Evolutionary conservation across 2,329 filamentous ascomycete genomes (phyloP).

Genomic region (Colletotrichum euphorbiae): DNA sequence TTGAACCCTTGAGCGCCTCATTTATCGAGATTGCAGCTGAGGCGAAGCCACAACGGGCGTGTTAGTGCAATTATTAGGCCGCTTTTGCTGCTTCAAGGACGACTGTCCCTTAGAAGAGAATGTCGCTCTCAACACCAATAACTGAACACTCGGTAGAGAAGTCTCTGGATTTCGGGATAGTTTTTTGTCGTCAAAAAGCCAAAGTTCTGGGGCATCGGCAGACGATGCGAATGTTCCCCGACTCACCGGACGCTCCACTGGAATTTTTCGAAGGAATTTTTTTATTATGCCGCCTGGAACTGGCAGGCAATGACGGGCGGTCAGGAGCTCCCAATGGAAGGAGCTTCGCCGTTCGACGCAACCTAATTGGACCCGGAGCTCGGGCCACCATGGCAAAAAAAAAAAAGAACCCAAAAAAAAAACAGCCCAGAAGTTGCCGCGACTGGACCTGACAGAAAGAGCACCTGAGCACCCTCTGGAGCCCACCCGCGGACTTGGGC

Average conservation of each 20-base stretch:
- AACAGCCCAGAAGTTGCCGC: conserved; percentile 21
- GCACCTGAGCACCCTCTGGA: background rate
- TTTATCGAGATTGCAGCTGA: conserved; percentile 13
- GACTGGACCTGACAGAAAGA: too few species aligned
- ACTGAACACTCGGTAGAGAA: too few species aligned
- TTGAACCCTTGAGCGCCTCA: background rate
- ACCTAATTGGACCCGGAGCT: conserved; percentile 35
- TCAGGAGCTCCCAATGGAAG: conserved; percentile 21
- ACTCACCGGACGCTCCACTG: conserved; percentile 32
- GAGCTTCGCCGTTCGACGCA: conserved; percentile 20
- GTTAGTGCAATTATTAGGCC: conserved; percentile 6
- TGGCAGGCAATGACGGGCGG: conserved; percentile 15
- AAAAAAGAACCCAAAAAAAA: conserved; percentile 6
- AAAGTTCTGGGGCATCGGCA: conserved; percentile 23
- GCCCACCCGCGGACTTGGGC: too few species aligned
- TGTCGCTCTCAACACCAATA: too few species aligned
- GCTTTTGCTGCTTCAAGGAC: background rate
- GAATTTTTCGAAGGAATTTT: background rate
- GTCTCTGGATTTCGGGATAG: background rate
- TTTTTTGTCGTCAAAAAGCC: conserved; percentile 9
- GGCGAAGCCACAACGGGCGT: conserved; percentile 3
- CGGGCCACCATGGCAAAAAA: conserved; percentile 18
- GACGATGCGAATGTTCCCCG: conserved; percentile 31
- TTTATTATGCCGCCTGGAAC: conserved; percentile 26
- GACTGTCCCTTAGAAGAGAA: background rate